Base-by-base conservation (phyloP, 306 rosid species). In the Vigna radiata region DNA sequence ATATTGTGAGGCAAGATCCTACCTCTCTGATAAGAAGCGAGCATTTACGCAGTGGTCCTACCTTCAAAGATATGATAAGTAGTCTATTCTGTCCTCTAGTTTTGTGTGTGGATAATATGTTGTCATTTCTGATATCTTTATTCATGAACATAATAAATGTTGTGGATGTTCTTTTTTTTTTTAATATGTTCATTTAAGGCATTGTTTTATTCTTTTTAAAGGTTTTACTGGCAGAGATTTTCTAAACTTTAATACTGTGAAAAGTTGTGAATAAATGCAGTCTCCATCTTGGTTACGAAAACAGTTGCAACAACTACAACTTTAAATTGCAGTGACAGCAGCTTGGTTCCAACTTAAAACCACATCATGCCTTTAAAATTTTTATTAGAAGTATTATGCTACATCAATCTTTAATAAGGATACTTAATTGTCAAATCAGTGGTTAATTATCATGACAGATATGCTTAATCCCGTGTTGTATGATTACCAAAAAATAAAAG, bases 41-140 rank as follows among this genome's bases (percentile, higher is more conserved):
- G 17, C 83, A 8, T 76, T 60, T 13, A 18, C 41, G 43, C 25
- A 23, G 55, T 29, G 86, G 86, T 56, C 71, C 58, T 77, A 66
- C 74, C 59, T 61, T 41, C 58, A 41, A 74, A 81, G 36, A 81
- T 56, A 56, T 47, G 64, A 33, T 39, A 36, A 36, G 64, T 46
- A 39, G 80, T 58, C 80, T 68, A 64, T 66, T 69, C 77, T 56
- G 49, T 76, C 75, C 82, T 82, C 77, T 74, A 46, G 69, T 54
- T 52, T 17, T 39, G 21, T 78, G 53, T 75, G 85, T 73, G 84
- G 84, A 81, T 81, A 53, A 59, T 67, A 54, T 39, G 14, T 81
- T 70, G 60, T 83, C 84, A 46, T 16, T 53, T 85, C 39, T 66
- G 19, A 14, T 21, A 21, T 61, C 67, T 37, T 73, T 60, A 74